These are phyloP conservation scores for Pinus albicaulis DNA, from an alignment of 75 land plant genomes.

Conservation along the genomic window DNA sequence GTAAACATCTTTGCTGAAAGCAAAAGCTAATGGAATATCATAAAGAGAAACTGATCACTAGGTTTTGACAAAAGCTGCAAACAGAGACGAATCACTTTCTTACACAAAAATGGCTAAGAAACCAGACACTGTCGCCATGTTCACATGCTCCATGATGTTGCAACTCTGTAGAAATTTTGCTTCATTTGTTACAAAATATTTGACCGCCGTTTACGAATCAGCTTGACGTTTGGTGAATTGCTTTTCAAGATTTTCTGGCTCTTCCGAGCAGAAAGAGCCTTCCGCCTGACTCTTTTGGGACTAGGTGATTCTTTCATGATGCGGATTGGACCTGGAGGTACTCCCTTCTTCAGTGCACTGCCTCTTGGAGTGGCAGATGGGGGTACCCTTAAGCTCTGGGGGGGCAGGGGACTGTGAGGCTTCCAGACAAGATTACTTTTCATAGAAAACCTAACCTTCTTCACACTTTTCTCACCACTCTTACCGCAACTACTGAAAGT, in stretches of 20 bases:
- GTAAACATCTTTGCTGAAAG: too few relatives aligned
- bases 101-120: background rate
- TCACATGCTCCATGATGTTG: background rate
- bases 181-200: background rate
- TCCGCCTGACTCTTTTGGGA: conserved; percentile 23
- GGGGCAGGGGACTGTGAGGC: conserved; percentile 44
- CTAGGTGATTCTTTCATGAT: conserved; percentile 9
- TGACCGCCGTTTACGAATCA: conserved; percentile 17
- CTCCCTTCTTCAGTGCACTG: conserved; percentile 51
- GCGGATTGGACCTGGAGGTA: conserved; percentile 41
- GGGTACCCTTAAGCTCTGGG: conserved; percentile 37
- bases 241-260: conserved; percentile 13
- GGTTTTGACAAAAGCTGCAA: background rate
- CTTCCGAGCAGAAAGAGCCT: conserved; percentile 29
- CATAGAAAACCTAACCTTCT: conserved; percentile 45
- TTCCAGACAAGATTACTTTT: conserved; percentile 51
- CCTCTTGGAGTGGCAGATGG: conserved; percentile 52
- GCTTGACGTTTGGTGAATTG: conserved; percentile 19
- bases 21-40: background rate
- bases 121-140: background rate
- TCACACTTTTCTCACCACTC: conserved; percentile 41
- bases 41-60: background rate
- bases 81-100: background rate
- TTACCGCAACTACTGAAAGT: conserved; percentile 12
- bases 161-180: background rate